Percentiles rank a stretch among this genome's conserved stretches.
Conservation (phyloP, 2,329 filamentous ascomycete species). For the Alternaria triticimaculans region DNA sequence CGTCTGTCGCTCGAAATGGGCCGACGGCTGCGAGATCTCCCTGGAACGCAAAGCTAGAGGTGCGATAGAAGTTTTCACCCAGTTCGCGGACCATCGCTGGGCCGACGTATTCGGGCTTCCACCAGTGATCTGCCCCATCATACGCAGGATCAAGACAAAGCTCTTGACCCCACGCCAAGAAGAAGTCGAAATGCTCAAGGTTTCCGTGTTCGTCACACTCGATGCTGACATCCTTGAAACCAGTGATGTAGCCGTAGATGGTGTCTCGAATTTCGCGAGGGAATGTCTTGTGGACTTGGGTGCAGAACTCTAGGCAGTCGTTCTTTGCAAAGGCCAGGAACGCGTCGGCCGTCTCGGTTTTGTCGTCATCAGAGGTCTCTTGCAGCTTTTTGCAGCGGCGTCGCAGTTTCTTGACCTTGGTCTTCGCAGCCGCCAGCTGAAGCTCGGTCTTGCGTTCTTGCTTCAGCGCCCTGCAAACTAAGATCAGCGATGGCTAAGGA, state of each 20-base stretch:
- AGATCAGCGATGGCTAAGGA: no score
- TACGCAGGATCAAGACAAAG: no score
- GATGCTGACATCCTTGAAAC: background rate
- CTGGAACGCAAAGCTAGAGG: background rate
- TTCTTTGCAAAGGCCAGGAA: background rate
- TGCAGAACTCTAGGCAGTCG: background rate
- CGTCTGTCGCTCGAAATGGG: background rate
- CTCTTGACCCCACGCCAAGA: no score
- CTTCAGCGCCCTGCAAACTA: background rate
- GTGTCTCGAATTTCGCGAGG: slow-evolving; percentile 9
- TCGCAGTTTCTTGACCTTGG: background rate
- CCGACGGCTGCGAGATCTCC: background rate
- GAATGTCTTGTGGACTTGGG: background rate
- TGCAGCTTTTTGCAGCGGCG: background rate
- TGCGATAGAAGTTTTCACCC: background rate
- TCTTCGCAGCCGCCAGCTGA: background rate
- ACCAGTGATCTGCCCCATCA: background rate
- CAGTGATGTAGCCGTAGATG: slow-evolving; percentile 3
- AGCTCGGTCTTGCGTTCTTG: background rate
- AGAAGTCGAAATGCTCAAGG: no score
- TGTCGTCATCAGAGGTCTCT: background rate
- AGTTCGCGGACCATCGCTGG: background rate
- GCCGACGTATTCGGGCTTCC: background rate
- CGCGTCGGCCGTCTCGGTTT: background rate
- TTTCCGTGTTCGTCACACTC: no score